Evolutionary conservation across 495 filamentous ascomycete genomes (phyloP), one percentile per base, ranked within the genome.

Genomic region (Neurospora sp.): DNA sequence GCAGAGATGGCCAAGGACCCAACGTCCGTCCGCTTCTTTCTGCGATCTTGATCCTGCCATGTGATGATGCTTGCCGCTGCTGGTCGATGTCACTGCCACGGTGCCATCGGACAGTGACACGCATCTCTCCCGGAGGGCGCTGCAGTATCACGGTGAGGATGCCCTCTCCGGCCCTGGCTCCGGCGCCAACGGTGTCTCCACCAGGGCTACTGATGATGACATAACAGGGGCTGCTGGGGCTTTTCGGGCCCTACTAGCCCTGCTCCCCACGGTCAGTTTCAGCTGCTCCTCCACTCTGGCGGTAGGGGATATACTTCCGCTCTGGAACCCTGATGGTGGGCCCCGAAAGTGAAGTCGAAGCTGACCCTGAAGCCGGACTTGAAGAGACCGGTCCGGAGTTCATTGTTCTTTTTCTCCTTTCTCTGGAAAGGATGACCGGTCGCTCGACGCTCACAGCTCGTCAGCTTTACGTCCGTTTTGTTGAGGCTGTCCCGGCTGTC

Each of bases 1-100:
- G 66, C 69, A 34, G 62, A 70, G 66, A 73, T 69, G 31, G 72
- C 69, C 24, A 34, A 38, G 24, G 66, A 70, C 66, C 72, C 54
- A 3, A 34, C 31, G 39, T 28, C 59, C 72, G 38, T 10, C 38
- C 39, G 24, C 59, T 31, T 42, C 72, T n/a, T n/a, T 24, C 15
- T 31, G 11, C 71, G 6, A 48, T 71, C 39, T 28, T 34, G 71
- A 36, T 71, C 17, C 42, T 71, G 54, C 54, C 54, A 66, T 66
- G 54, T 66, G 48, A 28, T 59, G 48, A 59, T 59, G 48, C 11
- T 28, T 39, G 48, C 24, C 10, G 43, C 45, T 19, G n/a, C 45
- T 54, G 54, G 28, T 9, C 11, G 28, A 15, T 17, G 54, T 31
- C 28, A 34, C 54, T 66, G 54, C 34, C 54, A 66, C 54, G 28